Evolutionary conservation across 345 rosid genomes (phyloP).

Genomic region (Acer yangbiense): DNA sequence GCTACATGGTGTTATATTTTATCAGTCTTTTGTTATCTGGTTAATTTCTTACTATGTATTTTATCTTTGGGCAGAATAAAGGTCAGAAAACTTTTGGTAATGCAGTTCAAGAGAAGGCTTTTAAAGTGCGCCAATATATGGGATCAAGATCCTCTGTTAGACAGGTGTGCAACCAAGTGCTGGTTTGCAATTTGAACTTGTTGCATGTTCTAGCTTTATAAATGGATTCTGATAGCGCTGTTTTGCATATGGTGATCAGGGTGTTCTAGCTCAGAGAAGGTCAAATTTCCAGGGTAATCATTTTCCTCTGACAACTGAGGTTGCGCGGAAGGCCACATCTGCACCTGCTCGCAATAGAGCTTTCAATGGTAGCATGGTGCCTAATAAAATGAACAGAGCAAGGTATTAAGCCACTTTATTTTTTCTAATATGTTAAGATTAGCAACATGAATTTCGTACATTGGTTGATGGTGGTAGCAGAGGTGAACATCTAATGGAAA

Average conservation of each 20-base stretch:
- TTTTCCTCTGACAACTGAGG: constrained; percentile 57
- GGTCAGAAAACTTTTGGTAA: constrained; percentile 41
- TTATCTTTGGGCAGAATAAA: constrained; percentile 53
- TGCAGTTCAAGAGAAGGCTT: constrained; percentile 45
- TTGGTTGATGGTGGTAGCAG: not conserved
- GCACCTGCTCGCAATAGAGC: constrained; percentile 55
- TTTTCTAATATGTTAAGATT: not conserved
- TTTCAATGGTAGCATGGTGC: constrained; percentile 41
- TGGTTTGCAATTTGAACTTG: not conserved
- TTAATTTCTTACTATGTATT: constrained; percentile 9
- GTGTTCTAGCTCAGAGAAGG: constrained; percentile 75
- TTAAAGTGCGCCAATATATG: constrained; percentile 58
- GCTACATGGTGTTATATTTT: not conserved
- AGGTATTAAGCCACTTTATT: constrained; percentile 45
- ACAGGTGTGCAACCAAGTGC: constrained; percentile 50
- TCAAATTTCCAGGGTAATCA: constrained; percentile 62
- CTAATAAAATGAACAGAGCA: constrained; percentile 45
- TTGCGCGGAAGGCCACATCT: constrained; percentile 58
- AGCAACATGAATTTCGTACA: not conserved
- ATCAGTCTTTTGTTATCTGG: constrained; percentile 7
- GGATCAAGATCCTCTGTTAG: constrained; percentile 69
- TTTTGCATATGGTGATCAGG: constrained; percentile 44
- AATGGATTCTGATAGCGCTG: not conserved
- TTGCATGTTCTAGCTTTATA: not conserved
- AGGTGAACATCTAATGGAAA: constrained; percentile 7